phyloP scores from a whole-genome alignment of 164 flowering plant species.

The Protea cynaroides region DNA sequence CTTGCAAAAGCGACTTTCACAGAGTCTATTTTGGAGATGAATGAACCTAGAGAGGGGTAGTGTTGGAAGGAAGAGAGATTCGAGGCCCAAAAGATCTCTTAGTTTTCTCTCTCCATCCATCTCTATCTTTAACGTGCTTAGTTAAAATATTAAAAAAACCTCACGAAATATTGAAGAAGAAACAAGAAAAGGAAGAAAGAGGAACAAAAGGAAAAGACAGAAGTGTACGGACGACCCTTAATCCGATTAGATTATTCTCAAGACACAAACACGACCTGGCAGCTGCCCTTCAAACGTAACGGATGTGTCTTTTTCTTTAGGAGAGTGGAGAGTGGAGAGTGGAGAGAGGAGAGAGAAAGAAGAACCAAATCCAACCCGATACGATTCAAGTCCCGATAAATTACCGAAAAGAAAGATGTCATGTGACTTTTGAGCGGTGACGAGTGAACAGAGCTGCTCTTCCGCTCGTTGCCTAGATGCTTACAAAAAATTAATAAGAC shows the following conservation, averaged over 20 bases:
- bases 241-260: neutral
- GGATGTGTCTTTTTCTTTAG: neutral
- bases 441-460: neutral
- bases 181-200: no score
- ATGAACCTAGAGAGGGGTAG: neutral
- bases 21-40: neutral
- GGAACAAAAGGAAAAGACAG: neutral
- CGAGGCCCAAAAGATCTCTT: neutral
- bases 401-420: neutral
- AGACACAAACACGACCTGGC: neutral
- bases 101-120: neutral
- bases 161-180: neutral
- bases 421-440: neutral
- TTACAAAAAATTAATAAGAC: neutral
- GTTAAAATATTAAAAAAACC: neutral
- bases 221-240: neutral
- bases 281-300: neutral
- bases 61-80: neutral
- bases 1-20: neutral
- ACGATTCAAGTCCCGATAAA: neutral
- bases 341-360: neutral
- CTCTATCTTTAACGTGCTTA: neutral
- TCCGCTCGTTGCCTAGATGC: neutral
- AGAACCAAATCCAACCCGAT: neutral
- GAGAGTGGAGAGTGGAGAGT: neutral